Conservation (phyloP, 2,329 filamentous ascomycete species). For the Samsoniella hepiali region DNA sequence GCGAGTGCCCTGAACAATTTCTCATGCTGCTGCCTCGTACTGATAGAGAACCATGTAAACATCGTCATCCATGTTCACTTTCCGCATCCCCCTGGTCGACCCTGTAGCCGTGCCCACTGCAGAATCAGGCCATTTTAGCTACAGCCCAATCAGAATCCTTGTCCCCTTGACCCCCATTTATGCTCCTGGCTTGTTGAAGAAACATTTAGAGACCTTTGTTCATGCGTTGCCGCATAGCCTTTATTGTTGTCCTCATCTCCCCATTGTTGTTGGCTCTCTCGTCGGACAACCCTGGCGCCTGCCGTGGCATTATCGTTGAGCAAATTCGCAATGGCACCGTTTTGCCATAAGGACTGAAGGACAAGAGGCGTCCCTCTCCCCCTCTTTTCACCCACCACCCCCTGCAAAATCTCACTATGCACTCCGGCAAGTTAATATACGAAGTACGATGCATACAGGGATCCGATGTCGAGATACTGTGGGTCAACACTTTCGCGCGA, state of each 20-base stretch:
- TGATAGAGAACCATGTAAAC: too few relatives aligned
- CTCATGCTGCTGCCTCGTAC: not conserved
- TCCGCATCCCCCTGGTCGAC: not conserved
- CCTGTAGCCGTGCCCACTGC: not conserved
- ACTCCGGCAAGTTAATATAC: not conserved
- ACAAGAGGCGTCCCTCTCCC: not conserved
- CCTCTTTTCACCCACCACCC: not conserved
- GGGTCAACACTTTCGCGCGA: not conserved
- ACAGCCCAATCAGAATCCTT: not conserved
- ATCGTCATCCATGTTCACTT: not conserved
- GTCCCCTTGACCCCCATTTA: too few relatives aligned
- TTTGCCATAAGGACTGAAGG: not conserved
- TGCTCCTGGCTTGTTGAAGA: not conserved
- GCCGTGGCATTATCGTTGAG: not conserved
- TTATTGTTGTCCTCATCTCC: not conserved
- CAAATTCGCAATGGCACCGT: not conserved
- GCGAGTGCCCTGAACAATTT: not conserved
- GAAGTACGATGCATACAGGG: conserved; percentile 13
- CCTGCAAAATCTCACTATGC: conserved; percentile 2
- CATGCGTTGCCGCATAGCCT: not conserved
- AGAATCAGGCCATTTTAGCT: not conserved
- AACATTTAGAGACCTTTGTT: not conserved
- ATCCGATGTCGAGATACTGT: conserved; percentile 15
- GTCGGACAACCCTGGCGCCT: not conserved
- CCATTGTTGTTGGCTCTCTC: not conserved